Evolutionary conservation across 768 basidiomycete species (phyloP).

Genomic region (Filobasidium wieringae): DNA sequence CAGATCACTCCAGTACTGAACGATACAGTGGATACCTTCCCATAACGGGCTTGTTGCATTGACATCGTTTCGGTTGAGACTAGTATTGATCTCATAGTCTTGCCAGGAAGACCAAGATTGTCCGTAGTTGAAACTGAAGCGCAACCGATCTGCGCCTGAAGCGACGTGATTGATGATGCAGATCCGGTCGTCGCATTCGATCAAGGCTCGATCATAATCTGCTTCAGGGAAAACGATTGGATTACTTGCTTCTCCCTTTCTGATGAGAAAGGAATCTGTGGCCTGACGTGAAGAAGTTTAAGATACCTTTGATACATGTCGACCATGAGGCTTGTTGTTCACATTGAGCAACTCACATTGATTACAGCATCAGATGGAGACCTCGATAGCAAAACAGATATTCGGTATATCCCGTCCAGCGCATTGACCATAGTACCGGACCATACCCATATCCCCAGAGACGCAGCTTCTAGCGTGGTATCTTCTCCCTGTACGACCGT

Average conservation of each 20-base stretch:
- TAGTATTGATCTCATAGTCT: slow-evolving; percentile 62
- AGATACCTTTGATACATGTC: slow-evolving; percentile 45
- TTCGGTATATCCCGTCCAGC: slow-evolving; percentile 69
- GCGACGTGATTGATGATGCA: slow-evolving; percentile 73
- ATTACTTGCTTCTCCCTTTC: slow-evolving; percentile 65
- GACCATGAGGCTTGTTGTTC: slow-evolving; percentile 49
- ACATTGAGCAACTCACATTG: no score
- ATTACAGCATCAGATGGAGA: no score
- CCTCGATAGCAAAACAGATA: no score
- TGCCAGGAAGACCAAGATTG: slow-evolving; percentile 71
- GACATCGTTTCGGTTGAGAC: slow-evolving; percentile 53
- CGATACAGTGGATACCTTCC: slow-evolving; percentile 70
- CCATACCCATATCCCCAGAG: slow-evolving; percentile 59
- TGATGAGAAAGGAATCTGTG: slow-evolving; percentile 64
- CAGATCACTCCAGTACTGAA: slow-evolving; percentile 77
- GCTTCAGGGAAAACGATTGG: slow-evolving; percentile 75
- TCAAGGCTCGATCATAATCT: slow-evolving; percentile 55
- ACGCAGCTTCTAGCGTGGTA: slow-evolving; percentile 47
- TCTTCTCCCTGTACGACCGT: slow-evolving; percentile 41
- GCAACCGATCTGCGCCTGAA: slow-evolving; percentile 71
- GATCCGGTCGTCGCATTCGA: slow-evolving; percentile 46
- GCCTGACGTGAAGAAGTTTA: no score
- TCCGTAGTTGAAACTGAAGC: slow-evolving; percentile 78
- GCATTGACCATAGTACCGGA: slow-evolving; percentile 60
- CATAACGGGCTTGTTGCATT: slow-evolving; percentile 54